phyloP scores from a whole-genome alignment of 2,329 filamentous ascomycete species.

The Colletotrichum abscissum region DNA sequence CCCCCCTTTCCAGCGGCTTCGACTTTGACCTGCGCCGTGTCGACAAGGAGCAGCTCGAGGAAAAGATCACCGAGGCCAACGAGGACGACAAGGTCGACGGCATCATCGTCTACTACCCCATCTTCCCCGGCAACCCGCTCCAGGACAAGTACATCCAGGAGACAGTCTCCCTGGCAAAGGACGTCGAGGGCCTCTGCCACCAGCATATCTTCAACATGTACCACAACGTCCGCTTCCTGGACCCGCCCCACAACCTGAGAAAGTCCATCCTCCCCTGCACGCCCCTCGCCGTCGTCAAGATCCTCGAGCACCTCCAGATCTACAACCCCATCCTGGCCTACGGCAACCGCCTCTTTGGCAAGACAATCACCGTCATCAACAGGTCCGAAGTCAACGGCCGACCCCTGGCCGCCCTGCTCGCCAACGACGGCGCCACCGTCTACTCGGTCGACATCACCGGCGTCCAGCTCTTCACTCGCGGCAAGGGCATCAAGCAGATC shows the following conservation, averaged over 20 bases:
- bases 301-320: constrained; percentile 93
- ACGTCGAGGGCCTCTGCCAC: constrained; percentile 95
- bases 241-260: constrained; percentile 78
- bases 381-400: constrained; percentile 95
- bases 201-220: constrained; percentile 99
- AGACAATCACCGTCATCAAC: constrained; percentile 97
- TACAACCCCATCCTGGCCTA: constrained; percentile 96
- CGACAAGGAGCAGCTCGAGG: constrained; percentile 89
- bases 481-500: constrained; percentile 84
- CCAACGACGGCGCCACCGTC: constrained; percentile 95
- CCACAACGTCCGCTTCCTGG: constrained; percentile 95
- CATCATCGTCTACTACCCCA: constrained; percentile 98
- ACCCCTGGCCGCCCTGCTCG: constrained; percentile 89
- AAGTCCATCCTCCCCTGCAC: constrained; percentile 97
- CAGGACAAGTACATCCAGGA: constrained; percentile 98
- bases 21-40: constrained; percentile 87
- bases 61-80: constrained; percentile 88
- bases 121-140: constrained; percentile 82
- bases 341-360: constrained; percentile 92
- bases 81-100: constrained; percentile 80
- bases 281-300: constrained; percentile 95
- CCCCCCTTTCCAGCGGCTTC: constrained; percentile 75
- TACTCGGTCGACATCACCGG: constrained; percentile 95
- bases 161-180: constrained; percentile 88
- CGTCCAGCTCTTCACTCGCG: constrained; percentile 91